phyloP scores from a whole-genome alignment of 2,329 filamentous ascomycete genomes.

The Verticillium longisporum region DNA sequence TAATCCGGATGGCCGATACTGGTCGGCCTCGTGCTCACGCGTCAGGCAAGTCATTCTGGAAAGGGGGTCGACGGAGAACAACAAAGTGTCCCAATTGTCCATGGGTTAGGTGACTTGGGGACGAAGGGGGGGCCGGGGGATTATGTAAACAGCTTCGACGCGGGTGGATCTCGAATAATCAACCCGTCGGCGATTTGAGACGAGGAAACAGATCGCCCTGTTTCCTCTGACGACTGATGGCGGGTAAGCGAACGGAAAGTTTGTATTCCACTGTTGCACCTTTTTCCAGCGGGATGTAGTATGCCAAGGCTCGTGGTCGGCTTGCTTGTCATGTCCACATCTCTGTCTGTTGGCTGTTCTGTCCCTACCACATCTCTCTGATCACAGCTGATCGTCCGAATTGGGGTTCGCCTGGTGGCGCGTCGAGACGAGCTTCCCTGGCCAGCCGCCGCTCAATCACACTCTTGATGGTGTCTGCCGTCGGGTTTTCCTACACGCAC shows the following conservation, averaged over 20 bases:
- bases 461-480: neutral
- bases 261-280: too few relatives aligned
- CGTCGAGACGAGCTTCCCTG: neutral
- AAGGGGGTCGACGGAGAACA: neutral
- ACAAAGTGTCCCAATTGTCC: neutral
- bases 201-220: too few relatives aligned
- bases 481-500: neutral
- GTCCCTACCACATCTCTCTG: neutral
- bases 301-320: neutral
- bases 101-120: neutral
- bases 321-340: too few relatives aligned
- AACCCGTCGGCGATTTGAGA: too few relatives aligned
- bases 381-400: neutral
- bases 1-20: too few relatives aligned
- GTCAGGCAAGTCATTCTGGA: neutral
- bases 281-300: neutral
- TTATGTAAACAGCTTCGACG: neutral
- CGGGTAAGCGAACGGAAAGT: too few relatives aligned
- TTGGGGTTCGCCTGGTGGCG: too few relatives aligned
- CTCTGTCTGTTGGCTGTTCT: too few relatives aligned
- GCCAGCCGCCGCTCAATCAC: neutral
- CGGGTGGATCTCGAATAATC: too few relatives aligned
- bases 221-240: too few relatives aligned
- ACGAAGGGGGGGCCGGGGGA: neutral
- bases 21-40: too few relatives aligned